A percentile compares a stretch with the other conserved stretches of the same genome.
Evolutionary conservation across 2,329 filamentous ascomycete species (phyloP).

Genomic region (Aspergillus fructus): DNA sequence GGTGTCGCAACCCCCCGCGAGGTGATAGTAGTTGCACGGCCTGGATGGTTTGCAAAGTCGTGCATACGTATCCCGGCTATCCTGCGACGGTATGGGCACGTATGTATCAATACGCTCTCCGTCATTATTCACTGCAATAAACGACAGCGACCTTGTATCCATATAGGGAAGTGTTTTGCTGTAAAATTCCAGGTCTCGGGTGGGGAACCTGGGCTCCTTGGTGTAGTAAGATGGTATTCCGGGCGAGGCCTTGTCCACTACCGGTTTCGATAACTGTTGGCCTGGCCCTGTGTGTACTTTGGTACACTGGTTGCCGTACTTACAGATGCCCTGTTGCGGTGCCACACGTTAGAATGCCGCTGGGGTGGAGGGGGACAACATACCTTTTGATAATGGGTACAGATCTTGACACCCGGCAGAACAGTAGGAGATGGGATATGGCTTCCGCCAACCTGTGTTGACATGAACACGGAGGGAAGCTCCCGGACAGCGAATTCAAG

Average conservation of each 20-base stretch:
- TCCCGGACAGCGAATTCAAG: slow-evolving; percentile 54
- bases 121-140: slow-evolving; percentile 49
- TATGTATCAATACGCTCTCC: slow-evolving; percentile 50
- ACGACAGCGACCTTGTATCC: slow-evolving; percentile 21
- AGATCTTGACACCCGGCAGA: slow-evolving; percentile 21
- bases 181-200: slow-evolving; percentile 24
- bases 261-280: slow-evolving; percentile 23
- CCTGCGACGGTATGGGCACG: slow-evolving; percentile 34
- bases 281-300: slow-evolving; percentile 32
- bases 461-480: slow-evolving; percentile 54
- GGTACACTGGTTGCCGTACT: slow-evolving; percentile 30
- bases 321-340: slow-evolving; percentile 31
- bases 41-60: slow-evolving; percentile 40
- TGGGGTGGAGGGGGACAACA: no score
- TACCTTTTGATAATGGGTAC: slow-evolving; percentile 37
- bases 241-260: slow-evolving; percentile 18
- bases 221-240: neutral
- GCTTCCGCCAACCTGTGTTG: slow-evolving; percentile 30
- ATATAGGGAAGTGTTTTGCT: slow-evolving; percentile 18
- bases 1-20: slow-evolving; percentile 42
- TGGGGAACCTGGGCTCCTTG: slow-evolving; percentile 13
- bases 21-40: slow-evolving; percentile 52
- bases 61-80: slow-evolving; percentile 43
- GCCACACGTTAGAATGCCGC: neutral
- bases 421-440: slow-evolving; percentile 5